A percentile compares a stretch with the other conserved stretches of the same genome.
These are phyloP conservation scores for Lentinula sp. DNA, from an alignment of 768 basidiomycete species.

Conservation along the genomic window DNA sequence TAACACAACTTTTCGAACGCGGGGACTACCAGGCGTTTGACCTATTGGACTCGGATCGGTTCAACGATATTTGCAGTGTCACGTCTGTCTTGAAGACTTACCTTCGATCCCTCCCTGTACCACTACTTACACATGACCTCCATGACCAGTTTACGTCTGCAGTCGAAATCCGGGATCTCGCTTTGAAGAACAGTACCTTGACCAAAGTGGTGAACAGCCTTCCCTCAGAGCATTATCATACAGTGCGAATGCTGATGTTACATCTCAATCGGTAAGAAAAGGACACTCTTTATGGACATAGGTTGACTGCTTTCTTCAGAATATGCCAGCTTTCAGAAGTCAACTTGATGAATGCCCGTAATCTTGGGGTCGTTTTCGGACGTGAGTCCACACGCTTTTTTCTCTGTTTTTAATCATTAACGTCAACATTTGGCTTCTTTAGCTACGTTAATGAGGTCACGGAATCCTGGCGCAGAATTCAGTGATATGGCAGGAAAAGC, in stretches of 20 bases:
- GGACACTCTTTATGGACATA: neutral
- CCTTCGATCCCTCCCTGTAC: constrained; percentile 88
- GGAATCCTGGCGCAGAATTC: constrained; percentile 83
- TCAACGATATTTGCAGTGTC: constrained; percentile 96
- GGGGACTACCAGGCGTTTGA: constrained; percentile 90
- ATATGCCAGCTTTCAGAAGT: constrained; percentile 60
- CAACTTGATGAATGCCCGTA: constrained; percentile 93
- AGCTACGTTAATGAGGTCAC: constrained; percentile 94
- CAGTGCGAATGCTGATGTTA: constrained; percentile 73
- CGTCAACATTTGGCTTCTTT: constrained; percentile 10
- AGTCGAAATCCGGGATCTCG: constrained; percentile 59
- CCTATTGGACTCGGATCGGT: constrained; percentile 76
- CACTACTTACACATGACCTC: constrained; percentile 83
- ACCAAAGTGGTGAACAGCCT: constrained; percentile 68
- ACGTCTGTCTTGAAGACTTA: constrained; percentile 97
- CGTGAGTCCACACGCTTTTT: constrained; percentile 52
- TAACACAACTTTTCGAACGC: constrained; percentile 91
- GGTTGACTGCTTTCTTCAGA: constrained; percentile 22
- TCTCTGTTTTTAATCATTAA: neutral
- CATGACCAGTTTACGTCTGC: constrained; percentile 88
- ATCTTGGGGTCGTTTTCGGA: constrained; percentile 96
- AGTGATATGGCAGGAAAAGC: constrained; percentile 98
- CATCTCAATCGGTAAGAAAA: constrained; percentile 75
- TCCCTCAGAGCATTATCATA: constrained; percentile 85
- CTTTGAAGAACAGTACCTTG: constrained; percentile 52